Evolutionary conservation across 2,329 filamentous ascomycete species (phyloP).

Genomic region (Penicillium freii): DNA sequence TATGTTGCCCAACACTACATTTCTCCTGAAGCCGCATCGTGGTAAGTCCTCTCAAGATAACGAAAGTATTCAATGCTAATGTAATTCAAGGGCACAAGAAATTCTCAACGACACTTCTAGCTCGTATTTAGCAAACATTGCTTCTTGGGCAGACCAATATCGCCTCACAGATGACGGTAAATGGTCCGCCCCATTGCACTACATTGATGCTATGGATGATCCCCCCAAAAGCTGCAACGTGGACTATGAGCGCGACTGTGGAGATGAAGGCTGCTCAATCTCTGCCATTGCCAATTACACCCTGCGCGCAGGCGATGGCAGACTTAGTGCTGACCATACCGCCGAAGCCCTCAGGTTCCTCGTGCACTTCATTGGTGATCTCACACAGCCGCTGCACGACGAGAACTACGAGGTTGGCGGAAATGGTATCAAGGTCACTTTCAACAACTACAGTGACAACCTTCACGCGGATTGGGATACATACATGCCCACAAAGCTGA

Average conservation of each 20-base stretch:
- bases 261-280: conserved; percentile 51
- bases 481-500: conserved; percentile 63
- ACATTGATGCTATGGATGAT: conserved; percentile 51
- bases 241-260: conserved; percentile 53
- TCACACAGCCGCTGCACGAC: conserved; percentile 67
- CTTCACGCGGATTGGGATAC: conserved; percentile 74
- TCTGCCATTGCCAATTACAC: conserved; percentile 55
- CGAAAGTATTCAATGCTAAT: neutral
- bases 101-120: conserved; percentile 44
- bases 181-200: conserved; percentile 51
- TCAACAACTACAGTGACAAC: conserved; percentile 58
- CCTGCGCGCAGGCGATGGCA: conserved; percentile 13
- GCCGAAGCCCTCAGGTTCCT: conserved; percentile 51
- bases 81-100: conserved; percentile 35
- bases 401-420: conserved; percentile 63
- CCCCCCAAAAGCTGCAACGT: conserved; percentile 51
- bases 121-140: conserved; percentile 51
- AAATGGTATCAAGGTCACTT: conserved; percentile 65
- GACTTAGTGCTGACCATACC: conserved; percentile 37
- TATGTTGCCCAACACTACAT: conserved; percentile 55
- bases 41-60: conserved; percentile 22
- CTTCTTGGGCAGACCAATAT: conserved; percentile 56
- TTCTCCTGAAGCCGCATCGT: conserved; percentile 43
- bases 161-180: conserved; percentile 48
- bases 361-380: conserved; percentile 62